Conservation (phyloP, 2,329 filamentous ascomycete genomes). For the Xylariaceae sp. region DNA sequence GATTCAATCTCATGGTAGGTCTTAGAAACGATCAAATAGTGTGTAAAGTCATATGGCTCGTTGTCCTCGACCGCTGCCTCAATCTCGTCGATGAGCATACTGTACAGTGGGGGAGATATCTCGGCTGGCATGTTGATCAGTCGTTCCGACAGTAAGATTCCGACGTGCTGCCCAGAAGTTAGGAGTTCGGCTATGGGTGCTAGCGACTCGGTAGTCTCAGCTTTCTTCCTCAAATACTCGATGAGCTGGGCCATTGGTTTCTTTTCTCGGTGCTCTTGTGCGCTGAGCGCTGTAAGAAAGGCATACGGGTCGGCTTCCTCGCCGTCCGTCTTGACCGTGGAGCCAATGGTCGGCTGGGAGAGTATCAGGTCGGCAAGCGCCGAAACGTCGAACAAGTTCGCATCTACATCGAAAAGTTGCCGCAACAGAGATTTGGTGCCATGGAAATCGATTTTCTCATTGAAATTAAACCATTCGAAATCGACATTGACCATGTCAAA, state of each 20-base stretch:
- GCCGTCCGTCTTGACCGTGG: conserved; percentile 96
- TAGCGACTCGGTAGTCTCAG: conserved; percentile 59
- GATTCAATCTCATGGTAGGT: conserved; percentile 91
- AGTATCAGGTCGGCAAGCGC: conserved; percentile 85
- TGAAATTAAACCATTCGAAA: conserved; percentile 98
- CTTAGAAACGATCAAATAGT: conserved; percentile 91
- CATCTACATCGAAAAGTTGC: conserved; percentile 90
- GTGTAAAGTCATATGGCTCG: conserved; percentile 90
- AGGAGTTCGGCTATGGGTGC: conserved; percentile 64
- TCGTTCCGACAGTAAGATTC: conserved; percentile 87
- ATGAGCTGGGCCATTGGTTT: conserved; percentile 73
- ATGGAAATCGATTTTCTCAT: conserved; percentile 89
- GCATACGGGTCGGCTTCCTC: conserved; percentile 92
- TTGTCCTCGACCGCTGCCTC: conserved; percentile 85
- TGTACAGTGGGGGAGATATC: conserved; percentile 91
- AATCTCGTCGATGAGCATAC: conserved; percentile 91
- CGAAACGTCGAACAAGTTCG: conserved; percentile 84
- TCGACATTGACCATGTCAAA: conserved; percentile 93
- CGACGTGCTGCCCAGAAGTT: conserved; percentile 66
- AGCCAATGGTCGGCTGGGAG: conserved; percentile 85
- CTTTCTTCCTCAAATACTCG: conserved; percentile 70
- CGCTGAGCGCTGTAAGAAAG: conserved; percentile 86
- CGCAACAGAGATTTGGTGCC: conserved; percentile 88
- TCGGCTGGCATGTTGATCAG: conserved; percentile 97
- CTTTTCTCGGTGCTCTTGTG: conserved; percentile 78